Conservation (phyloP, 441 rosid genomes). For the Adansonia madagascariensis region DNA sequence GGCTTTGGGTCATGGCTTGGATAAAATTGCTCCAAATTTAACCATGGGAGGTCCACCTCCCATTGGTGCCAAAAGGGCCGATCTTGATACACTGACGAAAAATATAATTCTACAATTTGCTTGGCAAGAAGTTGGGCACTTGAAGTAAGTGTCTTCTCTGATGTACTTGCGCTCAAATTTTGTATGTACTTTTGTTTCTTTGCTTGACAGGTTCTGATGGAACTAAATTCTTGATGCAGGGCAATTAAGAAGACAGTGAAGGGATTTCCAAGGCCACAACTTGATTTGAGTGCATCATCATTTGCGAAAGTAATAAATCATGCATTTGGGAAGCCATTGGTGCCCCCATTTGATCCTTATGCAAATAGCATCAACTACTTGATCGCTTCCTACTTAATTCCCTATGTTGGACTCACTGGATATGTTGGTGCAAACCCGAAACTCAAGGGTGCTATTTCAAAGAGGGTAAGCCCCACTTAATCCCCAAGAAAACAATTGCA, state of each 20-base stretch:
- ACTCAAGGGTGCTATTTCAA: constrained; percentile 49
- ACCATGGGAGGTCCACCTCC: constrained; percentile 81
- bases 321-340: constrained; percentile 55
- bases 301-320: constrained; percentile 61
- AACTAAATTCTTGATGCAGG: constrained; percentile 35
- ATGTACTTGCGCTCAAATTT: neutral
- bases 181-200: neutral
- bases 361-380: constrained; percentile 60
- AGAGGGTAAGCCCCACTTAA: constrained; percentile 41
- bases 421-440: constrained; percentile 79
- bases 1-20: constrained; percentile 75
- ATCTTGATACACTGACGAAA: constrained; percentile 55
- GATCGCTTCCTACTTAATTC: constrained; percentile 75
- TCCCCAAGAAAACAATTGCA: neutral
- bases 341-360: constrained; percentile 84
- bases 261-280: constrained; percentile 82
- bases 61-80: constrained; percentile 60
- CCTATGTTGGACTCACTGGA: constrained; percentile 85
- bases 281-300: constrained; percentile 61
- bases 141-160: constrained; percentile 46
- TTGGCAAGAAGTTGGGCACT: constrained; percentile 88
- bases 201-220: neutral
- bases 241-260: constrained; percentile 66
- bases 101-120: constrained; percentile 80
- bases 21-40: constrained; percentile 59